Evolutionary conservation across 163 green algal species (phyloP).

Genomic region (Chlorella variabilis): DNA sequence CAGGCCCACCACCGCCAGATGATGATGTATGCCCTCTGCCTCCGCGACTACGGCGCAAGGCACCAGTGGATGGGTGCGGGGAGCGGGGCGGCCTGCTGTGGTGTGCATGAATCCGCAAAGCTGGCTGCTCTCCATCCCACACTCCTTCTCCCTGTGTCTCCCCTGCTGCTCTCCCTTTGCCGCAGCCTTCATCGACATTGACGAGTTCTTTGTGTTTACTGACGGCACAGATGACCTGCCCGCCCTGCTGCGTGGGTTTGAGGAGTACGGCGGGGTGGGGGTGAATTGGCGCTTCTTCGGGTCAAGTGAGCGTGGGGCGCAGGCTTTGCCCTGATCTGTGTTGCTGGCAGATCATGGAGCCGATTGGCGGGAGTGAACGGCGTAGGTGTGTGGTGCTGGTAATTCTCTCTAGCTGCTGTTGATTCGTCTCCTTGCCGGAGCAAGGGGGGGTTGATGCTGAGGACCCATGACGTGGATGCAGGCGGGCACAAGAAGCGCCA

Average conservation of each 20-base stretch:
- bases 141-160: too few relatives aligned
- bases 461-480: too few relatives aligned
- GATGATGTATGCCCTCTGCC: not conserved
- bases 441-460: too few relatives aligned
- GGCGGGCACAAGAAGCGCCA: constrained; percentile 3
- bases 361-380: too few relatives aligned
- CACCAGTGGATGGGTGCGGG: constrained; percentile 29
- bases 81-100: not conserved
- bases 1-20: constrained; percentile 1
- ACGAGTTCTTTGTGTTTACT: constrained; percentile 41
- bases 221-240: constrained; percentile 31
- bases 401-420: too few relatives aligned
- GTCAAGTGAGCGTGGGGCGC: constrained; percentile 37
- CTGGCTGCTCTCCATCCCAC: too few relatives aligned
- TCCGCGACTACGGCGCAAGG: not conserved
- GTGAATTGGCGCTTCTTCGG: constrained; percentile 47
- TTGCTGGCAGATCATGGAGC: too few relatives aligned
- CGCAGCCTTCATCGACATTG: constrained; percentile 43
- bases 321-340: too few relatives aligned
- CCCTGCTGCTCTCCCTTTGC: not conserved
- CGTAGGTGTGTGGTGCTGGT: not conserved
- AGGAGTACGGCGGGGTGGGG: constrained; percentile 31
- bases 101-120: too few relatives aligned
- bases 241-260: constrained; percentile 29
- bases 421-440: too few relatives aligned